Conservation (phyloP, 331 rosid genomes). For the Pyrus hybrid region DNA sequence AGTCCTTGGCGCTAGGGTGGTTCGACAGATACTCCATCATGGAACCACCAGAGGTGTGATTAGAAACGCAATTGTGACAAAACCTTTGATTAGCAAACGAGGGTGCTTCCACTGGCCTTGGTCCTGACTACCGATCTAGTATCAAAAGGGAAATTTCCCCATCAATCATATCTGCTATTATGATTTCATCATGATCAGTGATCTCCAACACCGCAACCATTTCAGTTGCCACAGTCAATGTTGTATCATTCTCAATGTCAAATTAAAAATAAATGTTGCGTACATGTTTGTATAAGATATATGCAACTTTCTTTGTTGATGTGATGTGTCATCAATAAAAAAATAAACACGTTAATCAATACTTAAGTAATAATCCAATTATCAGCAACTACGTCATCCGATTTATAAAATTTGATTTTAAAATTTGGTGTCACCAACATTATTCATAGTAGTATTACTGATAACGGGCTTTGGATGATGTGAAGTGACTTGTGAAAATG, state of each 20-base stretch:
- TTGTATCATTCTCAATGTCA: constrained; percentile 71
- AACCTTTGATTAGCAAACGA: constrained; percentile 27
- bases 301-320: no score
- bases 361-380: no score
- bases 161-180: constrained; percentile 91
- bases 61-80: constrained; percentile 50
- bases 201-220: constrained; percentile 94
- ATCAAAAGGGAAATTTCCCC: constrained; percentile 83
- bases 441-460: no score
- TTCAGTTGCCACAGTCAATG: constrained; percentile 83
- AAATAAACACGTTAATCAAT: no score
- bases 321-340: no score
- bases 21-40: constrained; percentile 29
- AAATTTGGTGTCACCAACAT: no score
- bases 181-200: constrained; percentile 73
- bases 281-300: no score
- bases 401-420: no score
- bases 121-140: constrained; percentile 67
- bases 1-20: constrained; percentile 25
- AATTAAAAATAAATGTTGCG: constrained; percentile 86
- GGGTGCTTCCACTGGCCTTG: constrained; percentile 53
- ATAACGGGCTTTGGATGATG: no score
- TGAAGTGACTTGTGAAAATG: no score
- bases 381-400: no score
- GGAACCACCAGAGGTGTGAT: constrained; percentile 42